Base-by-base conservation (phyloP, 73 alveolate genomes). In the Paramecium biaurelia region DNA sequence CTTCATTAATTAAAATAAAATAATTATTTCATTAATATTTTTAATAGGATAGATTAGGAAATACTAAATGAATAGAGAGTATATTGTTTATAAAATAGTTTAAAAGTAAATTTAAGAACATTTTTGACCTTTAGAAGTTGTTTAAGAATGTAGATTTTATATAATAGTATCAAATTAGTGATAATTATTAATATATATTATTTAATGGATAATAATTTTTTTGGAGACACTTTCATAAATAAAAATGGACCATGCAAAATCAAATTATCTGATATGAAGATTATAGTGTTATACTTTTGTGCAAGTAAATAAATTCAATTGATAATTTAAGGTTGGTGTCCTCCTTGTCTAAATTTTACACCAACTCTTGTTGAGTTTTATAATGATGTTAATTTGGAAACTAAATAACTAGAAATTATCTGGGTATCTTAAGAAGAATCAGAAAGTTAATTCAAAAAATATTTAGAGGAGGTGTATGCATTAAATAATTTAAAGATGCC, bases 291-390 rank as follows among this genome's bases (percentile, higher is more conserved):
- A 3, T 79, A 79, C 30, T 79, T 79, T 79, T 38, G 63, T 30
- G 90, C 90, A 18, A 45, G 90, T 79, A 79, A 38, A 43, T n/a
- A 21, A 1, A 23, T 0, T 38, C n/a, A n/a, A n/a, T 2, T 79
- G 20, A 11, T 38, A 14, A 43, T 20, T 23, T n/a, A n/a, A 79
- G 90, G 93, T 93, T 92, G 97, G 96, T 97, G 99, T 85, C 98
- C 99, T 58, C 99, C 99, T 20, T 95, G 99, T 94, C 24, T 92
- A 28, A 95, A 92, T 49, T 97, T 97, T 93, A 97, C 97, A 59
- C 98, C 98, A 89, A 70, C 96, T 86, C 68, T 96, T 59, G 93
- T 92, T 41, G 98, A 97, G 14, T 94, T 96, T 72, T 97, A 97
- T 92, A 95, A 96, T 89, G 98, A 97, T 63, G 93, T 93, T 37